These are phyloP conservation scores for Colletotrichum sp. DNA, from an alignment of 2,329 filamentous ascomycete genomes.

Conservation along the genomic window DNA sequence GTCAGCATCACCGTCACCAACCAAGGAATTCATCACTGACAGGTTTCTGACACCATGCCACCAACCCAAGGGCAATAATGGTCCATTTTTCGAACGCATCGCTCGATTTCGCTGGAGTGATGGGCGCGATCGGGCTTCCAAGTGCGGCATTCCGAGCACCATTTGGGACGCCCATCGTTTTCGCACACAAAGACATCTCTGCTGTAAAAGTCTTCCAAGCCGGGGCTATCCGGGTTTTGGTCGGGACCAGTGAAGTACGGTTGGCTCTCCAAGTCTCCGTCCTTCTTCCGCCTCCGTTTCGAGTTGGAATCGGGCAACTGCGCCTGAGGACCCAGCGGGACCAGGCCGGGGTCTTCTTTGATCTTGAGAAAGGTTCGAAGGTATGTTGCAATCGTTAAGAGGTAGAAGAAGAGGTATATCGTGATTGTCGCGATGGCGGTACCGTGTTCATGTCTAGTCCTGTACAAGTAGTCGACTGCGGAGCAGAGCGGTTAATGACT, in stretches of 20 bases:
- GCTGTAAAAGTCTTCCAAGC: constrained; percentile 78
- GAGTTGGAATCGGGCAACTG: constrained; percentile 14
- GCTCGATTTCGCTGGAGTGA: constrained; percentile 81
- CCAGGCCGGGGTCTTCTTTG: constrained; percentile 73
- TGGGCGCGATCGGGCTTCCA: constrained; percentile 91
- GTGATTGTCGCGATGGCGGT: constrained; percentile 73
- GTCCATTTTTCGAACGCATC: constrained; percentile 90
- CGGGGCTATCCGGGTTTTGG: constrained; percentile 64
- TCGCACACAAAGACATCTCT: constrained; percentile 87
- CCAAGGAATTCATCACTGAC: constrained; percentile 41
- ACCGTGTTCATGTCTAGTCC: constrained; percentile 48
- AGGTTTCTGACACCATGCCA: constrained; percentile 85
- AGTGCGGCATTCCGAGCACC: constrained; percentile 82
- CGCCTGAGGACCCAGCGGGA: constrained; percentile 59
- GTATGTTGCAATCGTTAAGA: constrained; percentile 72
- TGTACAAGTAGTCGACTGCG: constrained; percentile 75
- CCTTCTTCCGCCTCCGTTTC: constrained; percentile 29
- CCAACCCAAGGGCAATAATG: constrained; percentile 98
- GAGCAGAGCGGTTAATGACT: neutral
- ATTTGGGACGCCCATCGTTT: constrained; percentile 80
- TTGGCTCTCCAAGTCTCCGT: constrained; percentile 38
- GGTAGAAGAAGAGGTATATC: constrained; percentile 74
- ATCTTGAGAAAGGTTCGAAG: constrained; percentile 73
- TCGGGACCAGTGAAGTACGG: constrained; percentile 44
- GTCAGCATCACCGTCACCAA: neutral